These are phyloP conservation scores for Mortierella sp. DNA, from an alignment of 371 early-diverging fungal species.

Conservation along the genomic window DNA sequence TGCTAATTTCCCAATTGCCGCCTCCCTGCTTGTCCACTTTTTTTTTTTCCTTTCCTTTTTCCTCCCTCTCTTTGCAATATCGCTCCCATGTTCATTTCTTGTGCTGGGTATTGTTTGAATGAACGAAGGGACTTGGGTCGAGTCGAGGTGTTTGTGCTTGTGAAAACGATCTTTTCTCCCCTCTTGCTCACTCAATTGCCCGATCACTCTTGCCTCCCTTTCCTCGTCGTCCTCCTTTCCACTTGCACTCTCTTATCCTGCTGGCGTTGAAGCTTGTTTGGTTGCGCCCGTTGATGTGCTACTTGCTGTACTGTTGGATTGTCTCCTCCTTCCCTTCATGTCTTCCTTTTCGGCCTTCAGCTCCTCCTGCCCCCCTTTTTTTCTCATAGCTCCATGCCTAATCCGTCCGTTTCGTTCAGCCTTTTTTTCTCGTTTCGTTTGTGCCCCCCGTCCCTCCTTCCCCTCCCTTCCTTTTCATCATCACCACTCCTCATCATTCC, in stretches of 20 bases:
- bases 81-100: background rate
- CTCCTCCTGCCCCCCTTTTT: background rate
- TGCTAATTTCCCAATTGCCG: background rate
- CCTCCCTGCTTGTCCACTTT: background rate
- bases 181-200: background rate
- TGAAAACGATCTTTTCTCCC: background rate
- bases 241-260: background rate
- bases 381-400: background rate
- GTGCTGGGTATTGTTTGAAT: background rate
- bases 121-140: background rate
- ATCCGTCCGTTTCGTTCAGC: constrained; percentile 1
- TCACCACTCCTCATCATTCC: background rate
- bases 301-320: background rate
- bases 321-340: background rate
- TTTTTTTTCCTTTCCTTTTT: background rate
- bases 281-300: background rate
- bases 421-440: background rate
- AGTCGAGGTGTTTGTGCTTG: background rate
- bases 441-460: background rate
- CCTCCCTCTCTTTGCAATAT: background rate
- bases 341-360: background rate
- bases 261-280: background rate
- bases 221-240: background rate
- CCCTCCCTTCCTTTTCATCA: background rate
- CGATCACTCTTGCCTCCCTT: background rate